Conservation (phyloP, 2,329 filamentous ascomycete species). For the Ascocoryne sarcoides region DNA sequence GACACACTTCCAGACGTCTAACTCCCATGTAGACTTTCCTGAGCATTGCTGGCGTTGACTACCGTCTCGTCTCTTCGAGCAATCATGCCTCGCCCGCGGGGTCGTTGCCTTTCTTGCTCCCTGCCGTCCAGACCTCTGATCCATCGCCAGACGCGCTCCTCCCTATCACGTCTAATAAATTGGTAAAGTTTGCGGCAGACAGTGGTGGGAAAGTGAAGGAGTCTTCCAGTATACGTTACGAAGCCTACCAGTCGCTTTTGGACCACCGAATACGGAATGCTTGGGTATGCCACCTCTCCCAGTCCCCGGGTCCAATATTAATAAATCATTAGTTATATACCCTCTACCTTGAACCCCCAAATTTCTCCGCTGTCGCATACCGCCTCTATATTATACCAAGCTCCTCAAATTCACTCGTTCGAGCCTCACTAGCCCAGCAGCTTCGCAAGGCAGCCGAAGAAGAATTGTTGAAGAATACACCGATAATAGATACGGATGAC, state of each 20-base stretch:
- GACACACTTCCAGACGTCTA: not conserved
- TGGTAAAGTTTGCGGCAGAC: constrained; percentile 60
- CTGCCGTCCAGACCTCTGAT: constrained; percentile 30
- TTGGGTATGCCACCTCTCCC: constrained; percentile 50
- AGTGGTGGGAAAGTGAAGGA: constrained; percentile 38
- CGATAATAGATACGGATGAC: constrained; percentile 46
- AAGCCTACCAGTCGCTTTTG: constrained; percentile 71
- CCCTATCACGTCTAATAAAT: constrained; percentile 53
- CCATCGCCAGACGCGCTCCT: constrained; percentile 28
- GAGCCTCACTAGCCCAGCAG: constrained; percentile 51
- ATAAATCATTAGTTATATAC: constrained; percentile 63
- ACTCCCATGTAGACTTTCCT: constrained; percentile 60
- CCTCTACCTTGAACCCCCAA: constrained; percentile 66
- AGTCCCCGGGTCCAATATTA: too few relatives aligned
- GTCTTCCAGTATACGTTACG: constrained; percentile 40
- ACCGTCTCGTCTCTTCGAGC: constrained; percentile 62
- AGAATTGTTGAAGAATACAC: constrained; percentile 59
- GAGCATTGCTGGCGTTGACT: constrained; percentile 62
- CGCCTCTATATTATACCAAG: constrained; percentile 65
- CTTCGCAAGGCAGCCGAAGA: constrained; percentile 64
- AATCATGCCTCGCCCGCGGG: constrained; percentile 92
- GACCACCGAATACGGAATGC: constrained; percentile 73
- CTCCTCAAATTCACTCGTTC: constrained; percentile 52
- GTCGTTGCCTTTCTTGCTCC: constrained; percentile 78
- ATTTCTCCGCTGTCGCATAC: constrained; percentile 56